Evolutionary conservation across 2,329 filamentous ascomycete species (phyloP).

Genomic region (Sphaerulina vaccinii): DNA sequence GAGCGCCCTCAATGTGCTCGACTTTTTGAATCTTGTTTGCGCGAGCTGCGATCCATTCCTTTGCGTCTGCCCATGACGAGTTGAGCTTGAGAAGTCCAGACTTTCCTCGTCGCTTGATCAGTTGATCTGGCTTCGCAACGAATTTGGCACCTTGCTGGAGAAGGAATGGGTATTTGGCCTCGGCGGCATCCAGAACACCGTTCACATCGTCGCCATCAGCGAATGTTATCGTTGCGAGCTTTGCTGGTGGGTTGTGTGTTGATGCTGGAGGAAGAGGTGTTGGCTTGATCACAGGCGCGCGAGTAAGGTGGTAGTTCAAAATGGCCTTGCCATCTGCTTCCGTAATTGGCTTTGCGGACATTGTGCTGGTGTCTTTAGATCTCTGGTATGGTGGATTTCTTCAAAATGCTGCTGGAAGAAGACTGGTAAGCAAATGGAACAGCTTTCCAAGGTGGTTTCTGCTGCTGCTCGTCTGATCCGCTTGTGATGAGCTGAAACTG

Average conservation of each 20-base stretch:
- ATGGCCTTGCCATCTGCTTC: constrained; percentile 99
- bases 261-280: constrained; percentile 80
- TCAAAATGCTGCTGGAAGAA: constrained; percentile 2
- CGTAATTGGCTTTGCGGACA: constrained; percentile 96
- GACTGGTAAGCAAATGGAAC: constrained; percentile 28
- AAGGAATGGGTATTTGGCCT: constrained; percentile 96
- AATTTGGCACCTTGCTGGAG: constrained; percentile 81
- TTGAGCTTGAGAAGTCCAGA: constrained; percentile 93
- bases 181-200: constrained; percentile 88
- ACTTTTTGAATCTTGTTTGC: constrained; percentile 91
- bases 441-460: not conserved
- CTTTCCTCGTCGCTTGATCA: constrained; percentile 99
- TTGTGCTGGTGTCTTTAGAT: constrained; percentile 46
- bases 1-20: constrained; percentile 81
- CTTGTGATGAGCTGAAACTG: constrained; percentile 3
- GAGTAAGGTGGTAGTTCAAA: constrained; percentile 99
- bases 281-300: constrained; percentile 95
- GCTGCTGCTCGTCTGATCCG: not conserved
- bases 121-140: constrained; percentile 98
- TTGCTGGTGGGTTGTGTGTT: constrained; percentile 89
- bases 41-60: constrained; percentile 87
- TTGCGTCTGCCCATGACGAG: constrained; percentile 93
- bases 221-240: constrained; percentile 90
- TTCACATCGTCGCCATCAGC: constrained; percentile 80
- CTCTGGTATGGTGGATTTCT: constrained; percentile 1